A percentile compares a stretch with the other conserved stretches of the same genome.
These are phyloP conservation scores for Populus trichocarpa DNA, from an alignment of 441 rosid species.

Conservation along the genomic window DNA sequence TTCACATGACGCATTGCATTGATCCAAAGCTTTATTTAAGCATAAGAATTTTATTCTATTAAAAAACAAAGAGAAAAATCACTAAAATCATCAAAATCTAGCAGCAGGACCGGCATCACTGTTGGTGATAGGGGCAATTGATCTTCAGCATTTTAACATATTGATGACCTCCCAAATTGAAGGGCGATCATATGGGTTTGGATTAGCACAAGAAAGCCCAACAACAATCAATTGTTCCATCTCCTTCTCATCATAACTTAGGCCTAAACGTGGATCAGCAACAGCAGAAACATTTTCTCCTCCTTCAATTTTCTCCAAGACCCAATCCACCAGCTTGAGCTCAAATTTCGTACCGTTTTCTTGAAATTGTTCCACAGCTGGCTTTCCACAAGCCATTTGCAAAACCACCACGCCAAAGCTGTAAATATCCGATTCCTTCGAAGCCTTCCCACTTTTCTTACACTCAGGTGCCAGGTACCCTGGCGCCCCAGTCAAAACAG, in stretches of 20 bases:
- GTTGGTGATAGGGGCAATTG: background rate
- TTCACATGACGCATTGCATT: too few relatives aligned
- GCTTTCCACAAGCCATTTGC: slow-evolving; percentile 71
- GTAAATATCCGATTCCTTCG: slow-evolving; percentile 64
- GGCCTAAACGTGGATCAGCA: slow-evolving; percentile 47
- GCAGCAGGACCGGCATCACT: too few relatives aligned
- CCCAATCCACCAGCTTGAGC: slow-evolving; percentile 73
- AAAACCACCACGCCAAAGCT: slow-evolving; percentile 72
- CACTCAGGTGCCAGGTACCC: slow-evolving; percentile 84
- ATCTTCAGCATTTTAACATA: slow-evolving; percentile 42
- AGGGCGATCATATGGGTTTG: slow-evolving; percentile 50
- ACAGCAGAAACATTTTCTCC: slow-evolving; percentile 51
- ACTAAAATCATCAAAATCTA: too few relatives aligned
- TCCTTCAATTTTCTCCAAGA: slow-evolving; percentile 42
- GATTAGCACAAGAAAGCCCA: slow-evolving; percentile 66
- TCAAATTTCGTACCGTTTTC: slow-evolving; percentile 12
- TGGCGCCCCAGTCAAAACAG: slow-evolving; percentile 64
- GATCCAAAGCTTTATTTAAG: background rate
- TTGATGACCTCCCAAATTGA: slow-evolving; percentile 57
- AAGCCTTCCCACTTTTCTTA: slow-evolving; percentile 54
- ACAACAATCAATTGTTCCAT: slow-evolving; percentile 59
- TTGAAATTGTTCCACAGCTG: slow-evolving; percentile 43
- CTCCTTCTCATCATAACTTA: slow-evolving; percentile 40
- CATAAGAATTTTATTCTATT: too few relatives aligned
- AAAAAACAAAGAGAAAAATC: too few relatives aligned